Percentiles rank a stretch among this genome's conserved stretches.
These are phyloP conservation scores for Borovskyia barvae DNA, from an alignment of 208 protist genomes.

Conservation along the genomic window DNA sequence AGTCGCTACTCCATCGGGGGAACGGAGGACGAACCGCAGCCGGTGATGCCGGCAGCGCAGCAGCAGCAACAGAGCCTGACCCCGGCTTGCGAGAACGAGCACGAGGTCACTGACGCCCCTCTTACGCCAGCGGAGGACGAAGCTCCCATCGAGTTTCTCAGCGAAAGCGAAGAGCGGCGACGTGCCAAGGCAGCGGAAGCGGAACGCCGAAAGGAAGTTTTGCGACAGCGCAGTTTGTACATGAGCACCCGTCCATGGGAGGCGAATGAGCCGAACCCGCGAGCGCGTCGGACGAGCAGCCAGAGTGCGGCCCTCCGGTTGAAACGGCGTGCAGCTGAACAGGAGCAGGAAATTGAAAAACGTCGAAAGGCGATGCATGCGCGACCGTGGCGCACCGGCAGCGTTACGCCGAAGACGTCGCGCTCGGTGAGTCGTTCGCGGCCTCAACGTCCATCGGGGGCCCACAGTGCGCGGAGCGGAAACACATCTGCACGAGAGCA, in stretches of 20 bases:
- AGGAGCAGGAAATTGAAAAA: background rate
- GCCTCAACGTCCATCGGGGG: background rate
- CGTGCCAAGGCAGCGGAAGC: constrained; percentile 7
- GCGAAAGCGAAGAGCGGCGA: constrained; percentile 6
- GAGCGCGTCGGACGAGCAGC: constrained; percentile 24
- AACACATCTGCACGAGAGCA: no score
- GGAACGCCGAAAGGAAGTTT: constrained; percentile 12
- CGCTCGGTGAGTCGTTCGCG: background rate
- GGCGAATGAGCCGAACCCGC: constrained; percentile 12
- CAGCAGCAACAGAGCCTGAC: no score
- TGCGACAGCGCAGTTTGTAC: constrained; percentile 17
- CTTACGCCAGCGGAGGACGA: background rate
- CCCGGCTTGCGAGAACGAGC: background rate
- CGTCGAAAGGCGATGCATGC: constrained; percentile 16
- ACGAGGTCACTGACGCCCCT: background rate
- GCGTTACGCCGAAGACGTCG: constrained; percentile 4
- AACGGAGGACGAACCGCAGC: constrained; percentile 4
- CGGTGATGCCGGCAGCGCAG: background rate
- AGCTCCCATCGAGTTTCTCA: background rate
- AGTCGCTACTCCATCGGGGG: constrained; percentile 17
- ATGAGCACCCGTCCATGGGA: constrained; percentile 16
- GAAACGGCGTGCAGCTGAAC: constrained; percentile 1
- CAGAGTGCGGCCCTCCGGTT: constrained; percentile 7
- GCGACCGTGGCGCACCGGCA: constrained; percentile 26
- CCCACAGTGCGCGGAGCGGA: background rate